These are phyloP conservation scores for Saccharomyces hybrid DNA, from an alignment of 1,139 yeast genomes.

Conservation along the genomic window DNA sequence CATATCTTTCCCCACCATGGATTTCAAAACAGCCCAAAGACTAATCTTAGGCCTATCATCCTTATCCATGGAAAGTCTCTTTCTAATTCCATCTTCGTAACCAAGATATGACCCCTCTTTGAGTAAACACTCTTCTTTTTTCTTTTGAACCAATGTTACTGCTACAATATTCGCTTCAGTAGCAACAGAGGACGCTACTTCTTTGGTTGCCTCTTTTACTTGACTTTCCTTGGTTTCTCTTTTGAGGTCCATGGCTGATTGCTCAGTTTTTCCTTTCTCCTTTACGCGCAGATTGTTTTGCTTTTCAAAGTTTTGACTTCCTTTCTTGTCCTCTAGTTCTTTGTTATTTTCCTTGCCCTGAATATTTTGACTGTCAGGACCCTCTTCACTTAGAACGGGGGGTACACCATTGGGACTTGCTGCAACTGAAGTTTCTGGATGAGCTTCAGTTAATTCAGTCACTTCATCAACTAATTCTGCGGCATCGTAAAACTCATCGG, in stretches of 20 bases:
- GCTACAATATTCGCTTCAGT: conserved; percentile 7
- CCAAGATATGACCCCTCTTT: conserved; percentile 71
- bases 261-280: neutral
- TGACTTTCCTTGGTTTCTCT: neutral
- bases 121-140: conserved; percentile 38
- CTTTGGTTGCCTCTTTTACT: neutral
- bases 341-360: conserved; percentile 3
- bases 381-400: conserved; percentile 14
- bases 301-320: neutral
- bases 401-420: neutral
- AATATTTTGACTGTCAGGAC: conserved; percentile 12
- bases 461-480: conserved; percentile 45
- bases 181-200: neutral
- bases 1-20: conserved; percentile 96
- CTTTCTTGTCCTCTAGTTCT: neutral
- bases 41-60: conserved; percentile 89
- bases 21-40: conserved; percentile 89
- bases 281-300: neutral
- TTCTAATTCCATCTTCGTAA: conserved; percentile 79
- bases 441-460: neutral
- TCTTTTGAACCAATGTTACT: conserved; percentile 38
- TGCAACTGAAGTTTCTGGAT: neutral
- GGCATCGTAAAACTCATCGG: conserved; percentile 87
- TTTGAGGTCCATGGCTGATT: neutral
- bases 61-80: conserved; percentile 58